phyloP scores from a whole-genome alignment of 78 protist species.

The Dictyostelium intermedium region DNA sequence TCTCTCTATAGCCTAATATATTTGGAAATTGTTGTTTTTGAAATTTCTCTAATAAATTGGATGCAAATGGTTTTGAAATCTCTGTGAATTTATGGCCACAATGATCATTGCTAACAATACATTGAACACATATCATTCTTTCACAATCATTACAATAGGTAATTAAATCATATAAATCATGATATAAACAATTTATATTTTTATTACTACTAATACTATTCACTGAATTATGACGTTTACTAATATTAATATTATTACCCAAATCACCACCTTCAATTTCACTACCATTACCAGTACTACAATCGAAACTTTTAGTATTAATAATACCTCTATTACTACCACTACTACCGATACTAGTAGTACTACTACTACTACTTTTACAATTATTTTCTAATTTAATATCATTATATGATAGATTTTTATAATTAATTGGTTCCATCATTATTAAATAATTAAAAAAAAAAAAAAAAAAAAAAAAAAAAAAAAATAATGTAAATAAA shows the following conservation, averaged over 20 bases:
- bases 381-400: not conserved
- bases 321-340: not conserved
- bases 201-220: not conserved
- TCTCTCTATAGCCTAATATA: not conserved
- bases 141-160: conserved; percentile 19
- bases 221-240: not conserved
- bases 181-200: conserved; percentile 4
- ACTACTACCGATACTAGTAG: not conserved
- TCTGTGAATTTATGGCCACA: conserved; percentile 6
- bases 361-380: not conserved
- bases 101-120: conserved; percentile 6
- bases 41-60: not conserved
- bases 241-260: not conserved
- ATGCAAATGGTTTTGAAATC: not conserved
- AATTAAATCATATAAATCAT: not conserved
- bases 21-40: conserved; percentile 1
- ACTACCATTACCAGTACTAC: not conserved
- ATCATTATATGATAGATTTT: not conserved
- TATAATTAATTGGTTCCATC: not conserved
- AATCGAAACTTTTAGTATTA: not conserved
- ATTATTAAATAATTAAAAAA: not conserved
- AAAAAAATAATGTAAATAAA: not conserved
- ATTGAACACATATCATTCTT: conserved; percentile 1
- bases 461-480: not conserved
- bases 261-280: not conserved